Evolutionary conservation across 257 asterid species (phyloP), one percentile per base, ranked within the genome.

Genomic region (Leonotis leonurus): DNA sequence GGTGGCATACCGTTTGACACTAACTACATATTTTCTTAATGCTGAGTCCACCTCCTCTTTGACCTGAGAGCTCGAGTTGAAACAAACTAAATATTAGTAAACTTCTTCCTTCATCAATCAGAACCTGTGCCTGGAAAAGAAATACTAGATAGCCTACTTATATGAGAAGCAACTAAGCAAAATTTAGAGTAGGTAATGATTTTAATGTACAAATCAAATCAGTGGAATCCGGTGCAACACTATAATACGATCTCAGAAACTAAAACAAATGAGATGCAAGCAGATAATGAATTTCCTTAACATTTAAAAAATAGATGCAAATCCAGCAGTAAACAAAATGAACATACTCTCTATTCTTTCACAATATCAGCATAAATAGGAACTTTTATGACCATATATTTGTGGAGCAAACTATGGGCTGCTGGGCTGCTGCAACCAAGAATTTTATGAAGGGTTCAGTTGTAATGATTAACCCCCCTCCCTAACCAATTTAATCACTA

Each of bases 21-120:
- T 70, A 69, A 79, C 73, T 62, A 81, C 40, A 54, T 86, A 84
- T 60, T 83, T 89, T 65, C 79, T 77, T 64, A 89, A 74, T 7
- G 97, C 97, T 40, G 76, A 52, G 62, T 89, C 97, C 73, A 89
- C 88, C 77, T 89, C 97, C 83, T 89, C 97, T 73, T 83, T 89
- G 48, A 89, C 97, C 95, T 86, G 84, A 52, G 56, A 74, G 60
- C 59, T 68, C 74, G 71, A 30, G 62, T 59, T 53, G 55, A 63
- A 73, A 60, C 36, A 49, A 11, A 53, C 58, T 48, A 13, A 65
- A 45, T 20, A 55, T 25, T 40, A 39, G 13, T 21, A 56, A 54
- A 56, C 11, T 17, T 17, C 25, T 33, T 33, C 32, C 64, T 16
- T 35, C 26, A 60, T 29, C 25, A 16, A 21, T 45, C 16, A 29